These are phyloP conservation scores for Narthecium ossifragum DNA, from an alignment of 106 monocot species.

Conservation along the genomic window DNA sequence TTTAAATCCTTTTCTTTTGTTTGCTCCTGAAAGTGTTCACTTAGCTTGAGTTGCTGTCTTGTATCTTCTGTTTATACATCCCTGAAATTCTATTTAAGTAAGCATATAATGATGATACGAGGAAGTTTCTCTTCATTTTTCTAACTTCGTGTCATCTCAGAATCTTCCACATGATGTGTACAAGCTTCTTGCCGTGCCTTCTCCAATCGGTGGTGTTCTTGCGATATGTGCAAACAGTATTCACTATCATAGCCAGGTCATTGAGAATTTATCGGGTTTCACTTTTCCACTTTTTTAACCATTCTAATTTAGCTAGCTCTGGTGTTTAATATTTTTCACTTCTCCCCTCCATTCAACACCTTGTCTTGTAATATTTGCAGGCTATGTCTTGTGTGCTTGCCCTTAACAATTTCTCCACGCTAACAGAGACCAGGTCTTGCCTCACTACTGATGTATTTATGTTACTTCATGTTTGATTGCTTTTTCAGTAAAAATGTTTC, in stretches of 20 bases:
- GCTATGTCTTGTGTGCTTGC: constrained; percentile 64
- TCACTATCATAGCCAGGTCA: constrained; percentile 95
- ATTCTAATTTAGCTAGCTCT: background rate
- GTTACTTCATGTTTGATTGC: constrained; percentile 2
- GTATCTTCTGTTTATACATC: too few relatives aligned
- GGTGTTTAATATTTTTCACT: background rate
- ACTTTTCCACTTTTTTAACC: background rate
- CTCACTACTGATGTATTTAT: background rate
- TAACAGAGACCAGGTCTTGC: constrained; percentile 68
- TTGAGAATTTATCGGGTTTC: constrained; percentile 1
- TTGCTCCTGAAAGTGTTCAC: too few relatives aligned
- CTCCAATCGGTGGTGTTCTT: constrained; percentile 93
- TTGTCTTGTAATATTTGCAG: constrained; percentile 37
- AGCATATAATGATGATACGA: too few relatives aligned
- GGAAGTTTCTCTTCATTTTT: background rate
- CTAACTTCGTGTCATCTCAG: constrained; percentile 20
- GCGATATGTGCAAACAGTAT: constrained; percentile 85
- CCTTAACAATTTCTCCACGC: constrained; percentile 60
- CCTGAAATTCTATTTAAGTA: too few relatives aligned
- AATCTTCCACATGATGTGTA: constrained; percentile 96
- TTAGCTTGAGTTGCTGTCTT: too few relatives aligned
- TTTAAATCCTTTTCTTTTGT: too few relatives aligned
- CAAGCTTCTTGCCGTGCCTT: constrained; percentile 89
- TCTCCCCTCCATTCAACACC: background rate
- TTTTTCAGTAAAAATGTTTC: too few relatives aligned